These are phyloP conservation scores for Ligustrum vulgare DNA, from an alignment of 257 asterid genomes.

Conservation along the genomic window DNA sequence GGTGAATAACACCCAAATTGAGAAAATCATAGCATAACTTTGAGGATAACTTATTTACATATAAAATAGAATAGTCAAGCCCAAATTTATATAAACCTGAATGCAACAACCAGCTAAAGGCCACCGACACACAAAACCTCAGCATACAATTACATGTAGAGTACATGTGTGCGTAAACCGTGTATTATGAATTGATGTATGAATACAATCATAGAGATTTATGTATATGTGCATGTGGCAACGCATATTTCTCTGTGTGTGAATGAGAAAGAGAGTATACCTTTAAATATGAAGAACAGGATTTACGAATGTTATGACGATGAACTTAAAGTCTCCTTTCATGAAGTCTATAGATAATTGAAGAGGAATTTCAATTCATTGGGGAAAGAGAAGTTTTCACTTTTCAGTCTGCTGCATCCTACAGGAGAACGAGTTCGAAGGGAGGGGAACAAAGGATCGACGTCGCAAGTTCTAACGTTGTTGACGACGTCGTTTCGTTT, in stretches of 20 bases:
- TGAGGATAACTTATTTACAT: neutral
- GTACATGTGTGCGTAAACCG: neutral
- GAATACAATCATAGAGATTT: neutral
- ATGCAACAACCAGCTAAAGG: neutral
- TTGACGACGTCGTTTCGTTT: slow-evolving; percentile 3
- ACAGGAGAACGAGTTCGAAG: slow-evolving; percentile 24
- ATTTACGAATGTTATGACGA: neutral
- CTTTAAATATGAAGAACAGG: slow-evolving; percentile 11
- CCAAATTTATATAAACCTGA: slow-evolving; percentile 23
- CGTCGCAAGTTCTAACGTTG: slow-evolving; percentile 30
- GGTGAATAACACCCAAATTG: slow-evolving; percentile 6
- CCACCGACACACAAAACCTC: neutral
- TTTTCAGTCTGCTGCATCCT: slow-evolving; percentile 15
- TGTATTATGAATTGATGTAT: neutral
- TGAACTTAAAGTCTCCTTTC: neutral
- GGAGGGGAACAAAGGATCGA: slow-evolving; percentile 35
- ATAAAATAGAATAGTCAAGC: slow-evolving; percentile 15
- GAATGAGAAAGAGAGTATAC: slow-evolving; percentile 9
- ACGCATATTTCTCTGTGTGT: neutral
- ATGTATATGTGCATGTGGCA: neutral
- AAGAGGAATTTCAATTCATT: slow-evolving; percentile 4
- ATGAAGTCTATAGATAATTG: slow-evolving; percentile 2
- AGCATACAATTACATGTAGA: neutral
- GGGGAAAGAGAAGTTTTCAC: slow-evolving; percentile 12
- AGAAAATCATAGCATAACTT: slow-evolving; percentile 1